Base-by-base conservation (phyloP, 768 basidiomycete species). In the Lentinula raphanica region DNA sequence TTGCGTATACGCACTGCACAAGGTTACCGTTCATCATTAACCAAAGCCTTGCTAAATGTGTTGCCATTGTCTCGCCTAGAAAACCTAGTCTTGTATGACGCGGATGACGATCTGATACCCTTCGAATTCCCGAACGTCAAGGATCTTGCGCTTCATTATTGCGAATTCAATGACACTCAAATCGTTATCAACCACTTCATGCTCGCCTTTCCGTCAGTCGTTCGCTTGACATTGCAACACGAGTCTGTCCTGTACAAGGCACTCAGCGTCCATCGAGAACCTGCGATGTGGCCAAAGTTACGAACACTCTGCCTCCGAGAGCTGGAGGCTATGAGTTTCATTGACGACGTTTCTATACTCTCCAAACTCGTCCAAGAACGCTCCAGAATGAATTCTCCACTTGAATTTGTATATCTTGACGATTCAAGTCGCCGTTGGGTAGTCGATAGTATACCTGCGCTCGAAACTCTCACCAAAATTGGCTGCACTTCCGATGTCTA, bases 1-100 rank as follows among this genome's bases (percentile, higher is more conserved):
- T 67, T 81, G n/a, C 77, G 79, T 21, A 68, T 78, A 21, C 72
- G 74, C 28, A 74, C 74, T 5, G n/a, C n/a, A n/a, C n/a, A n/a
- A 51, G 44, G 13, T 36, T 70, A 9, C 67, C 70, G 8, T n/a
- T n/a, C 28, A 68, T 70, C 42, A 60, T 74, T 17, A 59, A 74
- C 38, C 53, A 54, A 31, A 35, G 21, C 19, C 27, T 56, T 54
- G 38, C 25, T 54, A 8, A 28, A 15, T 29, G 67, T 72, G 36
- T 60, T 80, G 48, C 58, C 63, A n/a, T 62, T 73, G 54, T 74
- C 75, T 3, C 60, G 62, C 17, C 70, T 79, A 23, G 69, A 75
- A 56, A 65, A 69, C 1, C 63, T 79, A 4, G 62, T 66, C 31
- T 69, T 80, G 25, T 70, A 71, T 11, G 64, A 67, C 17, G n/a